Evolutionary conservation across 2,329 filamentous ascomycete genomes (phyloP).

Genomic region (Aspergillus fructus): DNA sequence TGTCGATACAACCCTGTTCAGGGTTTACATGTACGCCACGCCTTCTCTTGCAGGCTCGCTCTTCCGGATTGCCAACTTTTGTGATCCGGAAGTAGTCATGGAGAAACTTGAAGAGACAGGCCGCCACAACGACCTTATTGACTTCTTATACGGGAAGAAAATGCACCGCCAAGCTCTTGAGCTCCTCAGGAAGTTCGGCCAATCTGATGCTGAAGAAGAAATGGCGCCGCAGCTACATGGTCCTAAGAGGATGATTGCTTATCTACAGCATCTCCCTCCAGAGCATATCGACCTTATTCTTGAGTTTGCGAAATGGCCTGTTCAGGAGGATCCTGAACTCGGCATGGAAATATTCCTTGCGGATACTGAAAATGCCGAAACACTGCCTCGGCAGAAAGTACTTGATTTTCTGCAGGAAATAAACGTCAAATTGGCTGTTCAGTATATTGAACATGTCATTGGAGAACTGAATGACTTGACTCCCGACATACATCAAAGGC

Average conservation of each 20-base stretch:
- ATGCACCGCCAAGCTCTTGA: constrained; percentile 84
- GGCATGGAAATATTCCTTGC: constrained; percentile 93
- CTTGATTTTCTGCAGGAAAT: constrained; percentile 71
- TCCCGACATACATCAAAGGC: constrained; percentile 80
- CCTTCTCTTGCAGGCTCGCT: constrained; percentile 82
- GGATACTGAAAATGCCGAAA: constrained; percentile 93
- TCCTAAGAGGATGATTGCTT: constrained; percentile 78
- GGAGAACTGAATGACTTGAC: constrained; percentile 80
- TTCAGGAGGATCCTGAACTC: constrained; percentile 67
- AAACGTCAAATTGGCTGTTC: constrained; percentile 69
- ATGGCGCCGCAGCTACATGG: constrained; percentile 64
- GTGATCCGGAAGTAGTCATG: constrained; percentile 92
- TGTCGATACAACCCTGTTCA: constrained; percentile 92
- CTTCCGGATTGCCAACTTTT: constrained; percentile 96
- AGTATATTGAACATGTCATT: constrained; percentile 89
- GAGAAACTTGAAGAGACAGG: constrained; percentile 85
- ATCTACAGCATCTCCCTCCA: constrained; percentile 84
- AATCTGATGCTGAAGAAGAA: constrained; percentile 45
- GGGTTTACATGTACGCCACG: constrained; percentile 89
- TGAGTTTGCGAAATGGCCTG: constrained; percentile 86
- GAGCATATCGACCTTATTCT: constrained; percentile 88
- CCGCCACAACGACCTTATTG: constrained; percentile 90
- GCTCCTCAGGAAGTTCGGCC: constrained; percentile 77
- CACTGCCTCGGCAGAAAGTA: constrained; percentile 73
- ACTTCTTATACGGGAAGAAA: constrained; percentile 95